Evolutionary conservation across 148 eudicot genomes (phyloP).

Genomic region (Gaultheria prostrata): DNA sequence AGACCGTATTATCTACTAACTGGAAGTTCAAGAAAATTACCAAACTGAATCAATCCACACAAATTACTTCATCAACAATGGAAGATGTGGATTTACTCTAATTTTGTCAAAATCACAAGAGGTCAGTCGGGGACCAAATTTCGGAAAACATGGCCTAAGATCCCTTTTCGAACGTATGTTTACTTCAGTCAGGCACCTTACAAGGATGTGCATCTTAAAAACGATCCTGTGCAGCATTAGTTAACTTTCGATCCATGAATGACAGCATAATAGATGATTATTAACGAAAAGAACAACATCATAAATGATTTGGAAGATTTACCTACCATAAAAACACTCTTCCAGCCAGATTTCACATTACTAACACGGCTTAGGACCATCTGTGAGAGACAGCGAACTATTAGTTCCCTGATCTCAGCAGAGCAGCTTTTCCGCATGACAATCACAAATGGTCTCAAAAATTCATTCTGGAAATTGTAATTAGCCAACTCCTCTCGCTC

Average conservation of each 20-base stretch:
- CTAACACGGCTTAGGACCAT: slow-evolving; percentile 95
- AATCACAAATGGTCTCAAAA: slow-evolving; percentile 90
- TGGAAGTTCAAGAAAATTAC: background rate
- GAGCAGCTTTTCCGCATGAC: slow-evolving; percentile 93
- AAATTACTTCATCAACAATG: background rate
- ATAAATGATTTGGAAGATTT: background rate
- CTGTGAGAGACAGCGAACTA: slow-evolving; percentile 95
- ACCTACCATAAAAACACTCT: slow-evolving; percentile 91
- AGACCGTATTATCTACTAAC: background rate
- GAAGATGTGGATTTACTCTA: background rate
- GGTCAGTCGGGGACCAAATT: background rate
- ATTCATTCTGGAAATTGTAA: slow-evolving; percentile 97
- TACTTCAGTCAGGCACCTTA: slow-evolving; percentile 5
- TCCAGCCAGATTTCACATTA: slow-evolving; percentile 99
- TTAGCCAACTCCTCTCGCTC: slow-evolving; percentile 99
- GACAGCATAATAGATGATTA: background rate
- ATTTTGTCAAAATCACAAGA: background rate
- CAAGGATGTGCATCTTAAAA: background rate
- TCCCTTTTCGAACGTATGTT: background rate
- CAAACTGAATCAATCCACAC: background rate
- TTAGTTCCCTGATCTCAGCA: slow-evolving; percentile 89
- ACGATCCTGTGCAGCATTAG: background rate
- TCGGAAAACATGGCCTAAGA: background rate
- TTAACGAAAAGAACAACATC: background rate
- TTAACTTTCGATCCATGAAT: background rate